Evolutionary conservation across 768 basidiomycete species (phyloP), one percentile per base, ranked within the genome.

Genomic region (Psilocybe tampanensis): DNA sequence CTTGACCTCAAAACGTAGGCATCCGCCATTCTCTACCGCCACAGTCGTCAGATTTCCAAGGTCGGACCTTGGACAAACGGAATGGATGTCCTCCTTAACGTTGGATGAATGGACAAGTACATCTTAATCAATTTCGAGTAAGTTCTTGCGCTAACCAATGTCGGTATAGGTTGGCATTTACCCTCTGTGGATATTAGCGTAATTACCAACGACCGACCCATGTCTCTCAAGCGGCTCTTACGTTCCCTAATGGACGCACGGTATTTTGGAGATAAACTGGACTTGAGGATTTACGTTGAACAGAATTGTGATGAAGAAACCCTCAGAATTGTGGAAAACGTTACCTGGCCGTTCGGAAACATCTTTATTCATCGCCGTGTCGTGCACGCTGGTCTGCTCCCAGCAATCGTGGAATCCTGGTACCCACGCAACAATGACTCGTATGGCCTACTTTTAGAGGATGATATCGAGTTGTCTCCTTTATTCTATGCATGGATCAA

Each of bases 391-490:
- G 93, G 92, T 3, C 76, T 95, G 18, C 81, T 95, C 52, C 80
- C 90, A 2, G 90, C 93, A 6, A 85, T 95, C 13, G 88, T 94
- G 13, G 93, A 94, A 71, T 90, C 91, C 4, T 95, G 94, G 92
- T 95, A 92, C 66, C 93, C 94, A 4, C 71, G 75, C 22, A 78
- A 80, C 26, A 80, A 92, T 58, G 74, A 94, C 62, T 82, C 85
- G 1, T 94, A 93, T 66, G 92, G 89, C 7, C 67, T 95, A 18
- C 72, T 95, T 18, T 80, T 95, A 19, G 93, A 94, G 70, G 93
- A 95, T 64, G 93, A 95, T 66, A 78, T 93, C 9, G 94, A 95
- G 66, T 70, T 94, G 8, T 94, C 91, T 8, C 89, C 92, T 0
- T 67, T 93, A 23, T 92, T 90, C 69, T 94, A 90, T 67, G 90